Conservation (phyloP, 805 yeast species). For the Ogataea parapolymorpha region DNA sequence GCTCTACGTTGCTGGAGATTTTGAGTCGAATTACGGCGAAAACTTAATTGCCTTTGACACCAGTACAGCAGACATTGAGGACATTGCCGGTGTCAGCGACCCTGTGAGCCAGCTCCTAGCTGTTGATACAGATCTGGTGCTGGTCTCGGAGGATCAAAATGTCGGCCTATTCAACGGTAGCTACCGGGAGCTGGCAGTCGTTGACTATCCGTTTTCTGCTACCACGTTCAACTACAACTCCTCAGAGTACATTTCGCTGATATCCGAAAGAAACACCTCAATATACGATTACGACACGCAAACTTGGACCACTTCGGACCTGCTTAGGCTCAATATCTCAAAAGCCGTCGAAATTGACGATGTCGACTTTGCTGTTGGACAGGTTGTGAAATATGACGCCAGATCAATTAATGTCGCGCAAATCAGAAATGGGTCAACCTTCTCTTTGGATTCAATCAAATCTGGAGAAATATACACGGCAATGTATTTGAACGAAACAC, state of each 20-base stretch:
- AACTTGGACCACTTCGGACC: conserved; percentile 34
- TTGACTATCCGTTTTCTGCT: conserved; percentile 25
- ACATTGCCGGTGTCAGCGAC: conserved; percentile 26
- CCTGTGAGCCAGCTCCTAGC: conserved; percentile 32
- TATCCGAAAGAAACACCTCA: conserved; percentile 18
- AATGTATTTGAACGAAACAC: conserved; percentile 39
- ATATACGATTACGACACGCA: conserved; percentile 24
- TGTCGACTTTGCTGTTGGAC: conserved; percentile 22
- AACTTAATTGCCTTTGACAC: conserved; percentile 37
- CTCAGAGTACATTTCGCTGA: conserved; percentile 42
- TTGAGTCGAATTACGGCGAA: conserved; percentile 35
- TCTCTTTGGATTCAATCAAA: not conserved
- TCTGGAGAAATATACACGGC: conserved; percentile 32
- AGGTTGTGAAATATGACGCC: conserved; percentile 19
- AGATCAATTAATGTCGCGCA: conserved; percentile 16
- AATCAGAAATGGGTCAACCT: not conserved
- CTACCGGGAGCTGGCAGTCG: conserved; percentile 36
- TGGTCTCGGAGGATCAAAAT: conserved; percentile 40
- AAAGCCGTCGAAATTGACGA: conserved; percentile 20
- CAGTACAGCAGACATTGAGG: not conserved
- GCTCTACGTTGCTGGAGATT: conserved; percentile 49
- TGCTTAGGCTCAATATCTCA: conserved; percentile 33
- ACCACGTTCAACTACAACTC: conserved; percentile 33
- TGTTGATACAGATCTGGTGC: conserved; percentile 35
- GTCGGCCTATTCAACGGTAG: conserved; percentile 30